Evolutionary conservation across 441 rosid genomes (phyloP).

Genomic region (Jatropha multifida): DNA sequence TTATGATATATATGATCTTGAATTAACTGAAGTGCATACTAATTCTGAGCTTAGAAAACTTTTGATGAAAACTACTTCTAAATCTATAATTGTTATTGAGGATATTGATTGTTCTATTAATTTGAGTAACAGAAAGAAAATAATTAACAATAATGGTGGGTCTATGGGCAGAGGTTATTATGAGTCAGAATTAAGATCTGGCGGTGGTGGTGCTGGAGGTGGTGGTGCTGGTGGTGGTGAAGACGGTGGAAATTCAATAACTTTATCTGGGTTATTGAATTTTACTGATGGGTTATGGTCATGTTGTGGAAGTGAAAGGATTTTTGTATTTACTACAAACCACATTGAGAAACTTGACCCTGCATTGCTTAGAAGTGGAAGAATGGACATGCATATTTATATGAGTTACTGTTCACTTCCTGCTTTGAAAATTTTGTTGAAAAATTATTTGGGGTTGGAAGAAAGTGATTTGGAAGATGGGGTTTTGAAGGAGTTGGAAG

Average conservation of each 20-base stretch:
- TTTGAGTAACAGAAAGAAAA: conserved; percentile 53
- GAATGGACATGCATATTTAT: conserved; percentile 94
- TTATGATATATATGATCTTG: conserved; percentile 76
- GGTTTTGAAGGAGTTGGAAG: conserved; percentile 42
- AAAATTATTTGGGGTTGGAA: conserved; percentile 56
- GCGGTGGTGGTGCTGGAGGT: conserved; percentile 21
- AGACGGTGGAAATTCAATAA: conserved; percentile 57
- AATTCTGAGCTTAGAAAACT: conserved; percentile 70
- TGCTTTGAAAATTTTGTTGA: conserved; percentile 65
- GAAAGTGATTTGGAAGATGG: conserved; percentile 33
- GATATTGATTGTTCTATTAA: conserved; percentile 87
- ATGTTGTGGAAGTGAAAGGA: conserved; percentile 91
- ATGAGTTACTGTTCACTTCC: conserved; percentile 73
- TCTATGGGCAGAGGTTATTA: conserved; percentile 25
- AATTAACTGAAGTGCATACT: conserved; percentile 68
- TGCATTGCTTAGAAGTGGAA: conserved; percentile 80
- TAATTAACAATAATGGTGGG: background rate
- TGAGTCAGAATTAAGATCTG: conserved; percentile 44
- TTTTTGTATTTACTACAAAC: conserved; percentile 90
- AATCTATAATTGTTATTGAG: conserved; percentile 84
- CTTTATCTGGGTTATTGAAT: conserved; percentile 82
- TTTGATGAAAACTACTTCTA: conserved; percentile 80
- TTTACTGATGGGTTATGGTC: conserved; percentile 97
- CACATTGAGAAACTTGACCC: conserved; percentile 82
- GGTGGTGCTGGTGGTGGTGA: conserved; percentile 36